Base-by-base conservation (phyloP, 495 filamentous ascomycete species). In the Penicillium arizonense region DNA sequence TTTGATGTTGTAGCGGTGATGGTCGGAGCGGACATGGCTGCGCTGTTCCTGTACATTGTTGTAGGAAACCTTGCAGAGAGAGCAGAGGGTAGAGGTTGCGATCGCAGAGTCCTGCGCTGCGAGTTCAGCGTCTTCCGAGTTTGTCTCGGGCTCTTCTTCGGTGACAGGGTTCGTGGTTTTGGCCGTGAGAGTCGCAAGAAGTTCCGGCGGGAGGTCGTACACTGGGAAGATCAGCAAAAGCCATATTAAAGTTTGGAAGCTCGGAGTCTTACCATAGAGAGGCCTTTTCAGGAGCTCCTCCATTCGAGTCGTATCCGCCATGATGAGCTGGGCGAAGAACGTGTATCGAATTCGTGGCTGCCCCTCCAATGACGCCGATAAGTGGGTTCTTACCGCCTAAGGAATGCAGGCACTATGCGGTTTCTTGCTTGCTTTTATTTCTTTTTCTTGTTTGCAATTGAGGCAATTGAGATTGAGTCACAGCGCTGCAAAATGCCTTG, bases 1-100 rank as follows among this genome's bases (percentile, higher is more conserved):
- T 68, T 96, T 97, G 43, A 97, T 66, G 65, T 98, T 98, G 69
- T 96, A 97, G 48, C 87, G 80, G 69, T 98, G 94, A 41, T 93
- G 78, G 67, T 98, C 94, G n/a, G 92, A 96, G 47, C 87, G 85
- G 23, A 88, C 83, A 74, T 98, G 94, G 46, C 81, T 78, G 39
- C 88, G 82, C 59, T 98, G 95, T 45, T 96, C 91, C 59, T 85
- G 78, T 23, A 96, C 83, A 23, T 75, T 87, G 23, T 69, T 57
- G 59, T 89, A 94, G 0, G 78, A 73, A 14, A 89, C 75, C 28
- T 79, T 77, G 71, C 94, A 98, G 13, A 97, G 83, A 4, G 86
- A 80, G 63, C 94, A 98, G 20, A 88, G 82, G 36, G 89, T 91
- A 3, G 90, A 80, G 3, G 83, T 82, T 35, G 82, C 77, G 30